Base-by-base conservation (phyloP, 495 filamentous ascomycete genomes). In the Penicillium soppii region DNA sequence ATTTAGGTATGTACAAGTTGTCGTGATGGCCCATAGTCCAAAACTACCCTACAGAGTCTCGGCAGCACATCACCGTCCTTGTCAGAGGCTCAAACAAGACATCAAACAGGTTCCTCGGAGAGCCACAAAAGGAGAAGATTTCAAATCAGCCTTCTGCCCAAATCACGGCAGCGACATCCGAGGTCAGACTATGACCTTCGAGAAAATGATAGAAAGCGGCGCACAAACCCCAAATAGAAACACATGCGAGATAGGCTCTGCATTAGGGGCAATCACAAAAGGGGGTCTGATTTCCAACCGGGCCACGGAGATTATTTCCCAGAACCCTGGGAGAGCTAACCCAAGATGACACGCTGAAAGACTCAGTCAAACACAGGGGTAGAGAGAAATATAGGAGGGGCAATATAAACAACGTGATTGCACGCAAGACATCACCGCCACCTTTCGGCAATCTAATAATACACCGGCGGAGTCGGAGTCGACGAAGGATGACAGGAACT, bases 361-460 rank as follows among this genome's bases (percentile, higher is more conserved):
- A 41, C 23, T 23, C 22, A 47, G n/a, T 29, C 7, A 4, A 22
- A 23, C n/a, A n/a, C n/a, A n/a, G n/a, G n/a, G n/a, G n/a, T n/a
- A n/a, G n/a, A n/a, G n/a, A n/a, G n/a, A n/a, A n/a, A n/a, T n/a
- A n/a, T 13, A 49, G 10, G 25, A 30, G 47, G 36, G 26, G 46
- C 46, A 27, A 32, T 12, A 21, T 16, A 21, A 27, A 44, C 13
- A 49, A 21, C 32, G 13, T 13, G 5, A 16, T 1, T 4, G 26
- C 16, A 40, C 19, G 26, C 36, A 22, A 41, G n/a, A 25, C 16
- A 22, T 32, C 4, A 22, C 9, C 15, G 21, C 16, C 15, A 26
- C 27, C 13, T 43, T 25, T 22, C 35, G 47, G n/a, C 37, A 26
- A 32, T 49, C 47, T 49, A 49, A 49, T 30, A 30, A 41, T 49